These are phyloP conservation scores for Colletotrichum sidae DNA, from an alignment of 2,329 filamentous ascomycete species.

Conservation along the genomic window DNA sequence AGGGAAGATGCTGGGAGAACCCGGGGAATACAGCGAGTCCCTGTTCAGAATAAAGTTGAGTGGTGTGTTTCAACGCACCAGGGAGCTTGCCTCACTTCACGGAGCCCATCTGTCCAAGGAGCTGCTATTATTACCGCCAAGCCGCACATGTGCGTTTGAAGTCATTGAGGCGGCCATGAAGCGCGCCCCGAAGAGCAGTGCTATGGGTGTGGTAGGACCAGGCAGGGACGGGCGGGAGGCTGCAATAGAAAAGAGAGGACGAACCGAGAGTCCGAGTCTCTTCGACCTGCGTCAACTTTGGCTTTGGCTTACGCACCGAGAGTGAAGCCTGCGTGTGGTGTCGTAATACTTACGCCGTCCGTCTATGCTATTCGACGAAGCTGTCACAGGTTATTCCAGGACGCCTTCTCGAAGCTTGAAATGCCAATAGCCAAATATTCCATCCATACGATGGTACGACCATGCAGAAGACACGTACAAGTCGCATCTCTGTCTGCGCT, in stretches of 20 bases:
- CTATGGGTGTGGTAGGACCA: background rate
- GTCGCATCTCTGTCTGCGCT: no score
- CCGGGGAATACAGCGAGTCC: slow-evolving; percentile 27
- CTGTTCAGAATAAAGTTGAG: slow-evolving; percentile 35
- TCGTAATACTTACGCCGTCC: slow-evolving; percentile 11
- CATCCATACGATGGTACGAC: no score
- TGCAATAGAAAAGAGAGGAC: slow-evolving; percentile 23
- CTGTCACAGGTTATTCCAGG: background rate
- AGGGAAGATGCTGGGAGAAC: slow-evolving; percentile 29
- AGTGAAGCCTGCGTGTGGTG: background rate
- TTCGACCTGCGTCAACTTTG: background rate
- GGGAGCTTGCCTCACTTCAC: slow-evolving; percentile 21
- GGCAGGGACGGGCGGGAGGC: slow-evolving; percentile 9
- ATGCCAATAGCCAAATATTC: background rate
- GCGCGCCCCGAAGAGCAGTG: background rate
- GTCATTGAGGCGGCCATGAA: background rate
- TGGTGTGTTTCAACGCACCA: slow-evolving; percentile 27
- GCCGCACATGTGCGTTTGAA: slow-evolving; percentile 16
- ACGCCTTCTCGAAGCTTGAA: slow-evolving; percentile 25
- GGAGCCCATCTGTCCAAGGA: background rate
- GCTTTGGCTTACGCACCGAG: background rate
- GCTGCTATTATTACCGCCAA: slow-evolving; percentile 17
- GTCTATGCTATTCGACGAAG: background rate
- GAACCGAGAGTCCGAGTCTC: slow-evolving; percentile 24
- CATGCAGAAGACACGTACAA: no score